Base-by-base conservation (phyloP, 352 stramenopile genomes). In the Pythium sp. region DNA sequence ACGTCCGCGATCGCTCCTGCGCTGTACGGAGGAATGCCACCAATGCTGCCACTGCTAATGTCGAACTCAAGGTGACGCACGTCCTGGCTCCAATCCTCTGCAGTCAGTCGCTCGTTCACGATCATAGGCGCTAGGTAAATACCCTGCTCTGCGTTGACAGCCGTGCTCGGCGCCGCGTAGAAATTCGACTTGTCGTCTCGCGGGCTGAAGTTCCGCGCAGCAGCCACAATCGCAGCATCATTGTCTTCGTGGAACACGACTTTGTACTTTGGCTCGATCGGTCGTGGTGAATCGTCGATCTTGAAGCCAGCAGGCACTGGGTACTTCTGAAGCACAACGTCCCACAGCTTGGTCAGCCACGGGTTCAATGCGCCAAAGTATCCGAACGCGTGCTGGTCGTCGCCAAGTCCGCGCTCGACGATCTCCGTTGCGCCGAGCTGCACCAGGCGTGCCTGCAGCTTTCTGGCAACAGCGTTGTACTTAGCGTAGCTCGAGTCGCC, bases 401-500 rank as follows among this genome's bases (percentile, higher is more conserved):
- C 92, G 36, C 88, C 92, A 0, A 97, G 76, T 0, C 87, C 91
- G 36, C 88, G 76, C n/a, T 85, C 74, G 9, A 93, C 69, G 47
- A 97, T 70, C 65, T 95, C 84, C 6, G 53, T 77, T 0, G 87
- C 90, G 9, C 92, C 91, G 26, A 98, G 78, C 68, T 98, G 92
- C 62, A 92, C 54, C 47, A 98, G 72, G 6, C 93, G 84, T 28
- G 80, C 83, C 60, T 97, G 82, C 28, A 98, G 75, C 38, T 87
- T 89, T 5, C 92, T 75, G 14, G 89, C 94, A 22, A 95, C 88
- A 0, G 90, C 89, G 62, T 98, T 98, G 78, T 94, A 98, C 77
- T 98, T 97, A 68, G 83, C 85, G 74, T 98, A 98, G 41, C 80
- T 93, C 51, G 89, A 97, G 74, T 98, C 93, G 11, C 94, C 94